phyloP scores from a whole-genome alignment of 1,284 basidiomycete genomes.

The Pseudozyma tsukubaensis region DNA sequence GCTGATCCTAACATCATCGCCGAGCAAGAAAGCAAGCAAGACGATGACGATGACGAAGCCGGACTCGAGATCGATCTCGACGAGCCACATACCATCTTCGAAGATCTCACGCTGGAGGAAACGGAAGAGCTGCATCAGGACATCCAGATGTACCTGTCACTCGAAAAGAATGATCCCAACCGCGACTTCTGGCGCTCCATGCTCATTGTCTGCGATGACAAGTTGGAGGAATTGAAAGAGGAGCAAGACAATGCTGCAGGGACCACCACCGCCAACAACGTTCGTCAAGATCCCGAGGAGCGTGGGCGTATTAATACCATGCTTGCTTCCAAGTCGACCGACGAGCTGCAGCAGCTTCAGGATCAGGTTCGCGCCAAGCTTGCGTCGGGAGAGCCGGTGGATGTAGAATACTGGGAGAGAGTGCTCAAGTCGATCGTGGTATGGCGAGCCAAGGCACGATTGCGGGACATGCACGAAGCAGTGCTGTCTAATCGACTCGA shows the following conservation, averaged over 20 bases:
- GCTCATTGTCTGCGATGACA: slow-evolving; percentile 95
- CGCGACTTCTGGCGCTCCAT: slow-evolving; percentile 99
- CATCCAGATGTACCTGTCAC: slow-evolving; percentile 87
- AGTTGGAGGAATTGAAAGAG: slow-evolving; percentile 75
- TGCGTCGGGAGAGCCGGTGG: slow-evolving; percentile 89
- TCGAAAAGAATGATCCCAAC: slow-evolving; percentile 86
- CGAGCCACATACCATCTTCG: slow-evolving; percentile 96
- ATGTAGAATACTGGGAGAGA: slow-evolving; percentile 97
- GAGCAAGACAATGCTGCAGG: slow-evolving; percentile 61
- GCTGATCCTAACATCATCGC: slow-evolving; percentile 81
- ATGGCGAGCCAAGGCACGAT: slow-evolving; percentile 96
- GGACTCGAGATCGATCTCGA: slow-evolving; percentile 97
- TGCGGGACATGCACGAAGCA: slow-evolving; percentile 91
- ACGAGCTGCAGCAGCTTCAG: slow-evolving; percentile 85
- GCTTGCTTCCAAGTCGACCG: slow-evolving; percentile 67
- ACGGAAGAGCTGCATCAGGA: slow-evolving; percentile 93
- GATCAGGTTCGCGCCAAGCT: slow-evolving; percentile 88
- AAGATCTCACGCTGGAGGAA: slow-evolving; percentile 88
- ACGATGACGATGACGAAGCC: slow-evolving; percentile 82
- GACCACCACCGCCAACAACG: slow-evolving; percentile 70
- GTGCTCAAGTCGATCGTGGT: slow-evolving; percentile 92
- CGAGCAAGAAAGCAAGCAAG: slow-evolving; percentile 82
- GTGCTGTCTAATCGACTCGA: slow-evolving; percentile 95
- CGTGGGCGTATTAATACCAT: slow-evolving; percentile 60
- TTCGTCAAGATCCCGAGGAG: slow-evolving; percentile 66